These are phyloP conservation scores for Fusarium sp. DNA, from an alignment of 2,329 filamentous ascomycete species.

Conservation along the genomic window DNA sequence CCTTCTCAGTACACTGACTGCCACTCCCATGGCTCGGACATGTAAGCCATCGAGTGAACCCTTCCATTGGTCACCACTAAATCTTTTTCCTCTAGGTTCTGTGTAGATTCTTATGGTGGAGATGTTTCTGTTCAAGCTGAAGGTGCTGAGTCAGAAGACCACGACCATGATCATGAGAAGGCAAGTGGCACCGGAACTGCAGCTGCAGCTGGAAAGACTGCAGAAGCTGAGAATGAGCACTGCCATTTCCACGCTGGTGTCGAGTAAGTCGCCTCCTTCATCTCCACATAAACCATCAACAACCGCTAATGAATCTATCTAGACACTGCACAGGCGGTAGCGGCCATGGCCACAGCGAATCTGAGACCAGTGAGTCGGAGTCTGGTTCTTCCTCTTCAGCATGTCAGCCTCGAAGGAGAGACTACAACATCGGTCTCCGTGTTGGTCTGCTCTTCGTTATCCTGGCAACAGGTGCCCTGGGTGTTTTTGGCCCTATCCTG, in stretches of 20 bases:
- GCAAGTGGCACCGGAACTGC: slow-evolving; percentile 6
- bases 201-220: slow-evolving; percentile 7
- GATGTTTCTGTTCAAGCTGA: slow-evolving; percentile 69
- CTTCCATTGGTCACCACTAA: slow-evolving; percentile 9
- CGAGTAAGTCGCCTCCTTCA: slow-evolving; percentile 65
- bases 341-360: slow-evolving; percentile 52
- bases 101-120: slow-evolving; percentile 68
- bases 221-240: slow-evolving; percentile 52
- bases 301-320: slow-evolving; percentile 22
- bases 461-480: slow-evolving; percentile 74
- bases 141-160: slow-evolving; percentile 42
- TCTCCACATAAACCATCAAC: neutral
- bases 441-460: slow-evolving; percentile 80
- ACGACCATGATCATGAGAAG: slow-evolving; percentile 31
- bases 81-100: slow-evolving; percentile 62
- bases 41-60: slow-evolving; percentile 57
- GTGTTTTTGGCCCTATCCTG: slow-evolving; percentile 76
- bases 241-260: slow-evolving; percentile 83
- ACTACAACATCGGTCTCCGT: slow-evolving; percentile 77
- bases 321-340: slow-evolving; percentile 69
- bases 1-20: slow-evolving; percentile 74
- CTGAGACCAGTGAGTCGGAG: slow-evolving; percentile 23
- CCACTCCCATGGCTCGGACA: slow-evolving; percentile 69
- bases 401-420: slow-evolving; percentile 61
- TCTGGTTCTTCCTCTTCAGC: slow-evolving; percentile 49